Base-by-base conservation (phyloP, 306 rosid species). In the Cercis canadensis region DNA sequence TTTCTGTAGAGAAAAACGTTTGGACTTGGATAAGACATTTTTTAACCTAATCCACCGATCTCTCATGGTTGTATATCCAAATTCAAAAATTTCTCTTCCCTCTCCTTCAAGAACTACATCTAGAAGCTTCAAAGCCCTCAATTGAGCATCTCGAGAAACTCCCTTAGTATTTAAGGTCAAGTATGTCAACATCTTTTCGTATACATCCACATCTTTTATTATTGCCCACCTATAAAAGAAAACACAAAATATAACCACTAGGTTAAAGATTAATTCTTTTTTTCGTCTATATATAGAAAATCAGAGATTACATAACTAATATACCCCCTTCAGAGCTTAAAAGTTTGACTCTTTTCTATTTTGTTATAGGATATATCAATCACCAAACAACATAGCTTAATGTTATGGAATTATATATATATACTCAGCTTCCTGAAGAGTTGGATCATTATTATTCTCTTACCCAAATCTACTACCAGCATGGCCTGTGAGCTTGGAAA, bases 401-500 rank as follows among this genome's bases (percentile, higher is more conserved):
- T n/a, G n/a, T n/a, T n/a, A n/a, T n/a, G n/a, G n/a, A n/a, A n/a
- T n/a, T n/a, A n/a, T n/a, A n/a, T n/a, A n/a, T n/a, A n/a, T 24
- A 24, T 24, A 24, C 3, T 1, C 3, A 24, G 29, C 29, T 24
- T 24, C 2, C 3, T 24, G 29, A 24, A 3, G 29, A 24, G 29
- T 24, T 24, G 29, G 3, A 24, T 24, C 3, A 24, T 24, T 24
- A 24, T 24, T 24, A 24, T 24, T 24, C 29, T 24, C 58, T 37
- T 55, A 83, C 88, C 88, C 86, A 16, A 86, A 53, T 81, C 91
- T 70, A 47, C 21, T 51, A 2, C 88, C 87, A 17, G 89, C 87
- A 65, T 84, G 89, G 31, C 92, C 92, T 6, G 89, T 81, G 68
- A 84, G 59, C 65, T 87, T 87, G 62, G 89, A 87, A 9, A 81